Base-by-base conservation (phyloP, 371 early-diverging fungal genomes). In the Mucor ambiguus region DNA sequence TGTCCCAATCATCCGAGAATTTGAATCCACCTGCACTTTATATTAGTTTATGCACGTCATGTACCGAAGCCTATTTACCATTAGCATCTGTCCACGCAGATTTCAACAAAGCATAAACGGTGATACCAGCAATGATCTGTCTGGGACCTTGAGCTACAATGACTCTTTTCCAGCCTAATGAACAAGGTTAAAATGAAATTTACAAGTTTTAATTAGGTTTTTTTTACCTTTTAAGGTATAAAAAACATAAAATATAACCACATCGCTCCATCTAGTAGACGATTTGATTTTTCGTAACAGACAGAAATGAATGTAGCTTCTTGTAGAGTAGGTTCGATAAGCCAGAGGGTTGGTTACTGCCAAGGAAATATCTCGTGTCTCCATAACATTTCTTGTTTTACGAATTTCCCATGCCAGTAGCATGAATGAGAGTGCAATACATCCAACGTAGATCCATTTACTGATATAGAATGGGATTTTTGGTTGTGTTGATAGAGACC, bases 71-170 rank as follows among this genome's bases (percentile, higher is more conserved):
- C 4, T 14, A 24, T 4, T 26, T 64, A 46, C 69, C 68, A 32
- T 69, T 35, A 24, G 68, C 22, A 16, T 64, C 67, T 11, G 72
- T 80, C 79, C 81, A 80, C 6, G 76, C 76, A 10, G 74, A 65
- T 18, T 67, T 41, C 28, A 74, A 58, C 24, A 79, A 54, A 32
- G 80, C 69, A 33, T 68, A 72, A 9, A 77, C 73, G 6, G 81
- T 81, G 37, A 81, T 52, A 46, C 74, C 75, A 18, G 79, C 78
- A 62, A 95, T 86, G 37, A 89, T 86, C 71, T 93, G 93, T 55
- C 95, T 90, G 18, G 95, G 95, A 8, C 91, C 85, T 67, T 94
- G 94, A 59, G 96, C 94, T 60, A 96, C 83, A 54, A 96, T 67
- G 1, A 95, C 76, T 52, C 92, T 86, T 74, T 93, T 95, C 95